Conservation (phyloP, 768 basidiomycete genomes). For the Piloderma croceum region DNA sequence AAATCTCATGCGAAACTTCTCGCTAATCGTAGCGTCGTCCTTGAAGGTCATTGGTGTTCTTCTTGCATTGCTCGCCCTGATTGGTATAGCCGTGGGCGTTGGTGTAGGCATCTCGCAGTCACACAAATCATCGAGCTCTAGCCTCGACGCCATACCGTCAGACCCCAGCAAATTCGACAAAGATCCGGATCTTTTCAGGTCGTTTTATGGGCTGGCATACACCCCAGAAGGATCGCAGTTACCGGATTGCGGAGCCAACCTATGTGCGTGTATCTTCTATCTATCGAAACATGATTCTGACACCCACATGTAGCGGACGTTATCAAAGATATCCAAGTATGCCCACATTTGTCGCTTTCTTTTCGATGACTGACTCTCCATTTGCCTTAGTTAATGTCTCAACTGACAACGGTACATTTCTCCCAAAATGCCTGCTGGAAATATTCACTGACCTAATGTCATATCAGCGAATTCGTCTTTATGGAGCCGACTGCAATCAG, state of each 20-base stretch:
- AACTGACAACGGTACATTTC: slow-evolving; percentile 57
- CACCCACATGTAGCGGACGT: background rate
- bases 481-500: slow-evolving; percentile 86
- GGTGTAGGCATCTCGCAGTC: slow-evolving; percentile 51
- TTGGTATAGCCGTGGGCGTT: slow-evolving; percentile 51
- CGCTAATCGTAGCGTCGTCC: too few relatives aligned
- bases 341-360: too few relatives aligned
- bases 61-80: slow-evolving; percentile 37
- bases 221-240: slow-evolving; percentile 71
- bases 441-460: too few relatives aligned
- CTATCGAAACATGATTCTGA: background rate
- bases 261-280: slow-evolving; percentile 24
- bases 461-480: slow-evolving; percentile 61
- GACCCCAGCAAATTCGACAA: slow-evolving; percentile 78
- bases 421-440: background rate
- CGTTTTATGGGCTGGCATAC: slow-evolving; percentile 86
- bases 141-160: slow-evolving; percentile 29
- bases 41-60: slow-evolving; percentile 48
- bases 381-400: slow-evolving; percentile 81
- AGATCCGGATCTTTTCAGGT: slow-evolving; percentile 60
- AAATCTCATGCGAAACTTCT: slow-evolving; percentile 2
- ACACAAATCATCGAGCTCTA: slow-evolving; percentile 23
- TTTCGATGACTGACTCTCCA: too few relatives aligned
- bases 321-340: slow-evolving; percentile 4
- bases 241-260: slow-evolving; percentile 59